A percentile compares a stretch with the other conserved stretches of the same genome.
Evolutionary conservation across 352 stramenopile species (phyloP).

Genomic region (Phytopythium vexans): DNA sequence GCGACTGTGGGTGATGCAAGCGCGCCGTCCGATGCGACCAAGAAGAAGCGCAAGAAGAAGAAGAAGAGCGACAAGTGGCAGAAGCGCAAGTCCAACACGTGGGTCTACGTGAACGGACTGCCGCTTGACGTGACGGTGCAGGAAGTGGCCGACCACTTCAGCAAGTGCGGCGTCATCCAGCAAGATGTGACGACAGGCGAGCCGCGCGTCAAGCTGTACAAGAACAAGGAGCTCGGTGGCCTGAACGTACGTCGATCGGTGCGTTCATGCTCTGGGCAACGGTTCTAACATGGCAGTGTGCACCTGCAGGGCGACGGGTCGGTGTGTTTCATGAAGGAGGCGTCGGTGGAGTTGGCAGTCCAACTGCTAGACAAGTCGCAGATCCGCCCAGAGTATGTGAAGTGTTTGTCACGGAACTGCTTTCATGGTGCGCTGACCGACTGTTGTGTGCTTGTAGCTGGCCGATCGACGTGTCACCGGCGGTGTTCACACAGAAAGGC

Average conservation of each 20-base stretch:
- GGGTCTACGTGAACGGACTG: slow-evolving; percentile 96
- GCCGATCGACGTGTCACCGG: slow-evolving; percentile 65
- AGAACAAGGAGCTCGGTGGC: slow-evolving; percentile 76
- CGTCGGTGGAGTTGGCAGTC: slow-evolving; percentile 93
- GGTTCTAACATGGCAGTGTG: neutral
- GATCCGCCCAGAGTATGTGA: slow-evolving; percentile 73
- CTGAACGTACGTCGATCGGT: slow-evolving; percentile 73
- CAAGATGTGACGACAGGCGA: slow-evolving; percentile 90
- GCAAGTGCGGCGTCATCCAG: slow-evolving; percentile 94
- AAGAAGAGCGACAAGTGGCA: slow-evolving; percentile 83
- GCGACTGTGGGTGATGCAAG: slow-evolving; percentile 1
- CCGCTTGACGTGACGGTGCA: slow-evolving; percentile 90
- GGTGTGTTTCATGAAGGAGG: slow-evolving; percentile 95
- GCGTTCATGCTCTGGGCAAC: neutral
- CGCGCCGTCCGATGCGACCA: slow-evolving; percentile 8
- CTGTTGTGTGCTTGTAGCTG: slow-evolving; percentile 25
- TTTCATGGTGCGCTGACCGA: slow-evolving; percentile 19
- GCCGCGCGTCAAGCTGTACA: slow-evolving; percentile 96
- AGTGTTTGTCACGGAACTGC: slow-evolving; percentile 14
- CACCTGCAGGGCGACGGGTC: slow-evolving; percentile 86
- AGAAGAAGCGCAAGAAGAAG: slow-evolving; percentile 83
- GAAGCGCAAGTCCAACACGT: slow-evolving; percentile 87
- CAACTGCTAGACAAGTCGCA: slow-evolving; percentile 91
- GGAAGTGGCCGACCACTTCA: slow-evolving; percentile 93
- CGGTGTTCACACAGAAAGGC: slow-evolving; percentile 91